Evolutionary conservation across 257 asterid genomes (phyloP), one percentile per base, ranked within the genome.

Genomic region (Plantago elongata): DNA sequence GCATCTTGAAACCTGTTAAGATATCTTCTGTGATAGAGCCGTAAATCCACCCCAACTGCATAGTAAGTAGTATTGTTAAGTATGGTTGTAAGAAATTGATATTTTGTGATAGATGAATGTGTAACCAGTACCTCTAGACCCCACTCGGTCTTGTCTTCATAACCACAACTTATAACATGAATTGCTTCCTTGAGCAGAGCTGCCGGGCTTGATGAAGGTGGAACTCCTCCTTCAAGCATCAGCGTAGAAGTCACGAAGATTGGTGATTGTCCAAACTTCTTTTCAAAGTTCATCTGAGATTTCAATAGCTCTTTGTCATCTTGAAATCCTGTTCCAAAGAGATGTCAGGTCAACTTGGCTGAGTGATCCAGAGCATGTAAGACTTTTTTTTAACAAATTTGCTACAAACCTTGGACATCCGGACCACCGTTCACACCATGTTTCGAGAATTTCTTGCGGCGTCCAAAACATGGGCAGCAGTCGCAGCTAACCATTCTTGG

Each of bases 91-190:
- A 58, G 16, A 29, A 37, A 0, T 42, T 12, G 3, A 7, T 9
- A 9, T 29, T 50, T 37, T 43, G 27, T 46, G 7, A 47, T 52
- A 58, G 56, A 51, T 37, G 27, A 54, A 11, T 54, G 51, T 29
- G 17, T 29, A 5, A 1, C 12, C 10, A 16, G 2, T 82, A 91
- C 98, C 95, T 91, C 98, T 29, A 72, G 48, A 13, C 98, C 98
- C 98, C 98, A 91, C 74, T 91, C 98, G 61, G 98, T 91, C 67
- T 91, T 91, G 79, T 88, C 96, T 76, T 91, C 98, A 29, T 91
- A 91, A 69, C 98, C 98, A 22, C 98, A 91, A 74, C 98, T 91
- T 72, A 91, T 91, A 69, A 91, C 98, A 72, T 86, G 96, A 64
- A 91, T 91, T 63, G 96, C 98, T 77, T 91, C 96, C 70, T 91